Evolutionary conservation across 176 grass and related monocot species (phyloP), one percentile per base, ranked within the genome.

Genomic region (Phoenix roebelenii): DNA sequence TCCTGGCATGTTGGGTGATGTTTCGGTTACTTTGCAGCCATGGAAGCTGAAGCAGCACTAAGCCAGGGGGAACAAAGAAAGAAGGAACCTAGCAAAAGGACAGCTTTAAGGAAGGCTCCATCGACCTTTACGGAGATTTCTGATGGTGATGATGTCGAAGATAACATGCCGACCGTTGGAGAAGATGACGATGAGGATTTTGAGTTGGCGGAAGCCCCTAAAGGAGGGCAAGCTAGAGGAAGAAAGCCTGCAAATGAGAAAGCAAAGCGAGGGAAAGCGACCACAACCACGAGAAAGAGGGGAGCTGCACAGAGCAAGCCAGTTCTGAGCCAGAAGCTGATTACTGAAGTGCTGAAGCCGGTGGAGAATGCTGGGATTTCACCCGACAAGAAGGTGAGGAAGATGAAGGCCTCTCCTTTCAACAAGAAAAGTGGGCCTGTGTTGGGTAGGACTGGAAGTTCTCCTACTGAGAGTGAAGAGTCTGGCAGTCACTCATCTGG

Each of bases 391-490:
- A 91, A 97, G 74, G 75, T 80, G 1, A 76, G 83, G 23, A 90
- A 82, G 76, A 90, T 80, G 35, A 85, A 80, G 44, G 16, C 22
- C 22, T 90, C 92, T 59, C 85, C 83, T 15, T 89, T 91, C 71
- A 77, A 88, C 32, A 97, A 85, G 81, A 97, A 90, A 75, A 88
- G 78, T 14, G 76, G 79, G 12, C 79, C 79, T 0, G 29, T 85
- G 56, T 57, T 79, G 39, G 67, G 77, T 61, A 65, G 78, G 55
- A 60, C 18, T 3, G 48, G 30, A 1, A 50, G 44, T 25, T 50
- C 82, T 57, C 53, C 78, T 2, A 22, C 58, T 5, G 61, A 39
- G 24, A 63, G 61, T 23, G 74, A 72, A 60, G 70, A 70, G 50
- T 59, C 22, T 17, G 66, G 68, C 4, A 15, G 69, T 22, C 76